Evolutionary conservation across 2,329 filamentous ascomycete genomes (phyloP), one percentile per base, ranked within the genome.

Genomic region (Fonsecaea erecta): DNA sequence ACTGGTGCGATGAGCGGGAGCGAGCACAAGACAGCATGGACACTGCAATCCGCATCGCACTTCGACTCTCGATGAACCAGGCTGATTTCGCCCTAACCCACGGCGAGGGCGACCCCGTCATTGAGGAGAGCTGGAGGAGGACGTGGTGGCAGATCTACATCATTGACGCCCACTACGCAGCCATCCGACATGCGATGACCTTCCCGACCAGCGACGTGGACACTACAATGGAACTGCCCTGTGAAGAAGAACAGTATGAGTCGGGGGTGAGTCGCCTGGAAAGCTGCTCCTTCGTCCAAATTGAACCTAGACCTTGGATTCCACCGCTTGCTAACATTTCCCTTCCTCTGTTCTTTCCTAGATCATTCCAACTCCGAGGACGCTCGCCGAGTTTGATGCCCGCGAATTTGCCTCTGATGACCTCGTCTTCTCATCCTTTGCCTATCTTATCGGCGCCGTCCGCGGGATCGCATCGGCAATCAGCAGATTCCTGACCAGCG

Each of bases 1-100:
- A 97, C 74, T 91, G 91, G 4, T 87, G 85, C 69, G 90, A 89
- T 72, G 85, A 93, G 69, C 87, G 90, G 51, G 84, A 86, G 28
- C 86, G 87, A 73, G 89, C 91, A 0, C 83, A 87, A 11, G 82
- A 88, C 53, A 83, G 92, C 18, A 71, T 73, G 40, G 67, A 72
- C 35, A 12, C 14, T 9, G 72, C 73, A n/a, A 65, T 66, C 6
- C 37, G 46, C n/a, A 56, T 72, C 7, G 74, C 71, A 1, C 18
- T 74, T 46, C 70, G 73, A 14, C 48, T 75, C 9, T 48, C 61
- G 16, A 73, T 76, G 71, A 69, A 63, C 43, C 61, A 30, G 3
- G 28, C 30, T 12, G 69, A 71, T 30, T 74, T 74, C 58, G 67
- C 71, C 5, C 77, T 82, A 0, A 77, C 83, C 4, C 82, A 92